These are phyloP conservation scores for Trebouxiophyceae sp. DNA, from an alignment of 163 green algal genomes.

Conservation along the genomic window DNA sequence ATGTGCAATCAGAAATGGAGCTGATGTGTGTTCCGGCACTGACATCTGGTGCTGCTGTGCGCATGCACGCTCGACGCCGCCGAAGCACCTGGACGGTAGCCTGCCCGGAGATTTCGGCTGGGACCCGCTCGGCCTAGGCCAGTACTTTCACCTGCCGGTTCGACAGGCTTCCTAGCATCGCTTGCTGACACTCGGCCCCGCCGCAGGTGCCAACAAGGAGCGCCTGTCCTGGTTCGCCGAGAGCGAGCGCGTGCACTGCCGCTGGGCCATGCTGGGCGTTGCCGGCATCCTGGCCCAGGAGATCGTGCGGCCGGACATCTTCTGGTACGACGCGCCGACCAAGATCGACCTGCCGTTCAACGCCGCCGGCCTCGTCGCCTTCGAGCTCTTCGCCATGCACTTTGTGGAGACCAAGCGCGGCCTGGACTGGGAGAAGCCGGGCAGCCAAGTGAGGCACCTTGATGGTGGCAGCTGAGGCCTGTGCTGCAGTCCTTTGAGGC, in stretches of 20 bases:
- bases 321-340: constrained; percentile 61
- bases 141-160: too few species aligned
- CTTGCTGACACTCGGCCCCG: too few species aligned
- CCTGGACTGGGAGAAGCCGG: constrained; percentile 80
- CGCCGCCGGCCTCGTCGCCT: constrained; percentile 56
- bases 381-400: constrained; percentile 73
- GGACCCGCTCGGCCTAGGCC: neutral
- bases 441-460: constrained; percentile 30
- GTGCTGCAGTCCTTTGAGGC: neutral
- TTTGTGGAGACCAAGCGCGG: constrained; percentile 56
- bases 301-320: constrained; percentile 52
- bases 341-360: constrained; percentile 61
- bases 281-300: constrained; percentile 33
- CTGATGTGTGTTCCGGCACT: too few species aligned
- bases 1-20: too few species aligned
- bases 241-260: constrained; percentile 33
- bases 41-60: too few species aligned
- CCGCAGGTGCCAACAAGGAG: too few species aligned
- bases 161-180: too few species aligned
- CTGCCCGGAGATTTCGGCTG: neutral
- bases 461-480: too few species aligned
- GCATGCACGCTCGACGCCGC: neutral
- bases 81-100: neutral
- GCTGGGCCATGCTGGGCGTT: constrained; percentile 39
- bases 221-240: neutral